These are phyloP conservation scores for Digitaria exilis DNA, from an alignment of 202 grass and related monocot species.

Conservation along the genomic window DNA sequence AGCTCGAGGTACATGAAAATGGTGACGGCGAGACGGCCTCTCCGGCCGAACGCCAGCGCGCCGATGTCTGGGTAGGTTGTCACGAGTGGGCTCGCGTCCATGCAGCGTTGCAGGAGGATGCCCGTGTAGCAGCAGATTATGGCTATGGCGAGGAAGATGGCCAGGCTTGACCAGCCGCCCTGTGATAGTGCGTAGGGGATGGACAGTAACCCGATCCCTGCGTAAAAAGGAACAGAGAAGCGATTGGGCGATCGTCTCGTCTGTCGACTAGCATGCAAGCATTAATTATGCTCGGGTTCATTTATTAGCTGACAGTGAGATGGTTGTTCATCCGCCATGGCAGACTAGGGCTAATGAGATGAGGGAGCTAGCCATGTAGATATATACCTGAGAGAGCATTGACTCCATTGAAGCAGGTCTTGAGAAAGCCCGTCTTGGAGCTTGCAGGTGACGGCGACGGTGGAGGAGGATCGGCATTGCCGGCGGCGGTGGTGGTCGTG, in stretches of 20 bases:
- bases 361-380: too few species aligned
- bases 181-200: constrained; percentile 60
- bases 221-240: too few species aligned
- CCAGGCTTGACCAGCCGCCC: constrained; percentile 62
- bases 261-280: too few species aligned
- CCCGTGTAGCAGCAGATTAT: constrained; percentile 59
- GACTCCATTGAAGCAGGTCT: constrained; percentile 36
- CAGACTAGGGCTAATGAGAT: neutral
- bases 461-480: neutral
- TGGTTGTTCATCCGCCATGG: neutral
- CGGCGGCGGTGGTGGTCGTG: neutral
- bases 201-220: constrained; percentile 59
- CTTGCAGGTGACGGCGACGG: neutral
- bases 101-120: constrained; percentile 60
- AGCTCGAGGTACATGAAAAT: constrained; percentile 66
- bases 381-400: constrained; percentile 36
- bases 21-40: constrained; percentile 41
- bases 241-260: too few species aligned
- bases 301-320: too few species aligned
- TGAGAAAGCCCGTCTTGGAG: constrained; percentile 26
- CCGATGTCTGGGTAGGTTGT: constrained; percentile 65
- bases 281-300: too few species aligned
- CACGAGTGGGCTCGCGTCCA: constrained; percentile 44
- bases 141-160: constrained; percentile 35
- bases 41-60: constrained; percentile 42